A percentile compares a stretch with the other conserved stretches of the same genome.
Evolutionary conservation across 495 filamentous ascomycete species (phyloP).

Genomic region (Darksidea phi): DNA sequence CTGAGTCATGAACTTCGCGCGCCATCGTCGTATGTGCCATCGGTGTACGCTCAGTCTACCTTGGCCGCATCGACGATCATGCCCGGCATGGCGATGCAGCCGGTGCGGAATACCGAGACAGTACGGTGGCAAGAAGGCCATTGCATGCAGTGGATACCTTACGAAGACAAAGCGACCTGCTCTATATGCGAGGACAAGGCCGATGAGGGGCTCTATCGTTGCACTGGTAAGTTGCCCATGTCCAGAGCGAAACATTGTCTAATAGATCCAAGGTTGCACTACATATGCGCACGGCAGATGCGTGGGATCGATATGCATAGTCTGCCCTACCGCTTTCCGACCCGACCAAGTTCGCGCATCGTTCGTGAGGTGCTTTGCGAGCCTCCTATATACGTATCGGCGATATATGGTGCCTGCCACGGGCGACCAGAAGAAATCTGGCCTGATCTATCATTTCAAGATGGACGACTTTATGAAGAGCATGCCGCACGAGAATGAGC

Average conservation of each 20-base stretch:
- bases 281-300: constrained; percentile 78
- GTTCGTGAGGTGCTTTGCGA: constrained; percentile 91
- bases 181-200: constrained; percentile 85
- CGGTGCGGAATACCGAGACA: constrained; percentile 79
- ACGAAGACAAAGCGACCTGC: constrained; percentile 70
- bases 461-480: constrained; percentile 91
- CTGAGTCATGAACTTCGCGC: constrained; percentile 71
- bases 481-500: constrained; percentile 84
- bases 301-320: constrained; percentile 73
- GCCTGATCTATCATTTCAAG: constrained; percentile 87
- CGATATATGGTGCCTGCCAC: constrained; percentile 73
- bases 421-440: constrained; percentile 79
- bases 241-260: background rate
- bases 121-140: constrained; percentile 93
- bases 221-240: constrained; percentile 46
- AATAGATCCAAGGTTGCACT: constrained; percentile 57
- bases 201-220: constrained; percentile 87
- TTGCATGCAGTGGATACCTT: constrained; percentile 70
- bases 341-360: constrained; percentile 87
- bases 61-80: constrained; percentile 98
- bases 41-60: constrained; percentile 92
- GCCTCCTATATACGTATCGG: constrained; percentile 92
- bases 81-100: constrained; percentile 82
- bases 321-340: constrained; percentile 87
- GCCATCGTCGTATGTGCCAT: constrained; percentile 84